A percentile compares a stretch with the other conserved stretches of the same genome.
Evolutionary conservation across 345 rosid genomes (phyloP).

Genomic region (Isatis tinctoria): DNA sequence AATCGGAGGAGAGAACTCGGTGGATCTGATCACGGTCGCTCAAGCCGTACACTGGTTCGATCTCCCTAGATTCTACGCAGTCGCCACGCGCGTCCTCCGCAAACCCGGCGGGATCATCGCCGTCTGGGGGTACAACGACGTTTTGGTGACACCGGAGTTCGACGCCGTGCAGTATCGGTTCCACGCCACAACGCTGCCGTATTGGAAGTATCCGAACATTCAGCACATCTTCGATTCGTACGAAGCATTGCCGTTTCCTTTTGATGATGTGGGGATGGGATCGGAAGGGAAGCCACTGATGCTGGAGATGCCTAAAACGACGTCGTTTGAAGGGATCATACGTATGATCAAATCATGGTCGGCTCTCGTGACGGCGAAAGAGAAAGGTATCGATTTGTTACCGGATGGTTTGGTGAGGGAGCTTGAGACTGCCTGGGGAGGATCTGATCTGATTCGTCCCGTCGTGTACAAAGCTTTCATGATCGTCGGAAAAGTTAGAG

Average conservation of each 20-base stretch:
- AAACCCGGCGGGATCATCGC: conserved; percentile 62
- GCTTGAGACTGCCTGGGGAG: conserved; percentile 58
- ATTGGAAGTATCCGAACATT: conserved; percentile 36
- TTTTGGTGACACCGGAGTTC: conserved; percentile 47
- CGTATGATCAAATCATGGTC: conserved; percentile 52
- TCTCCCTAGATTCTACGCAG: conserved; percentile 50
- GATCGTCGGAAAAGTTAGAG: conserved; percentile 50
- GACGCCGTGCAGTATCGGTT: conserved; percentile 43
- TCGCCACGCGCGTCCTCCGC: conserved; percentile 41
- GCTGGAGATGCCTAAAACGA: conserved; percentile 48
- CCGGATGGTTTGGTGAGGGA: conserved; percentile 42
- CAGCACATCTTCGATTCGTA: conserved; percentile 41
- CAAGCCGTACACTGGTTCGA: conserved; percentile 73
- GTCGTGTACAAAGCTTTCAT: conserved; percentile 50
- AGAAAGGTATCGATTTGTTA: conserved; percentile 60
- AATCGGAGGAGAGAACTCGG: conserved; percentile 34
- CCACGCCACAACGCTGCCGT: conserved; percentile 46
- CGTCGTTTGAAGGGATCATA: conserved; percentile 49
- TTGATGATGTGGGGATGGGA: conserved; percentile 55
- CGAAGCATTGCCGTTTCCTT: conserved; percentile 59
- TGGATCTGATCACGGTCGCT: conserved; percentile 51
- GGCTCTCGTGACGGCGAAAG: conserved; percentile 43
- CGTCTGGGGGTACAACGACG: conserved; percentile 53
- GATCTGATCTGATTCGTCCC: conserved; percentile 35
- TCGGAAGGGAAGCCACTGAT: conserved; percentile 51